A percentile compares a stretch with the other conserved stretches of the same genome.
Evolutionary conservation across 2,329 filamentous ascomycete species (phyloP).

Genomic region (Sclerotinia borealis): DNA sequence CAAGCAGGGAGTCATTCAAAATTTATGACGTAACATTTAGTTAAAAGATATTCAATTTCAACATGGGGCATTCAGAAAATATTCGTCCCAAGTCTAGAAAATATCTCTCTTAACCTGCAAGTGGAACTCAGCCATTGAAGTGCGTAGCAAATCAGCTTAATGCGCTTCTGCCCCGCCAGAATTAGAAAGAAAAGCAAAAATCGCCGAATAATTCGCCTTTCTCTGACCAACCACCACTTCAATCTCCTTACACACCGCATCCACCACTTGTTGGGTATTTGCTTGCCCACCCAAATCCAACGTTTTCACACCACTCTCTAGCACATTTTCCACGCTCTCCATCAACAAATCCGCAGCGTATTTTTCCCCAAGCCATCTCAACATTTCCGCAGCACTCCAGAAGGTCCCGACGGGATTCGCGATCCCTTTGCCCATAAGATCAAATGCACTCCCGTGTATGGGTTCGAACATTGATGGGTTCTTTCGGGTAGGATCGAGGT

Average conservation of each 20-base stretch:
- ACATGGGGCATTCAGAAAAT: too few species aligned
- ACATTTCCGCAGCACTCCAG: slow-evolving; percentile 52
- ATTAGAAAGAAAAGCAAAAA: too few species aligned
- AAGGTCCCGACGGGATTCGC: slow-evolving; percentile 54
- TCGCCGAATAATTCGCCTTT: neutral
- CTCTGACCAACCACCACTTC: slow-evolving; percentile 5
- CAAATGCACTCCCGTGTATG: slow-evolving; percentile 53
- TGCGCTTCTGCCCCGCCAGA: too few species aligned
- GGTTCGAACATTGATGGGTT: slow-evolving; percentile 56
- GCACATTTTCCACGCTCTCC: slow-evolving; percentile 47
- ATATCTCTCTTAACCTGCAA: too few species aligned
- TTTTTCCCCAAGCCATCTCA: slow-evolving; percentile 50
- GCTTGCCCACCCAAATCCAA: slow-evolving; percentile 45
- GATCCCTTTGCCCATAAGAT: slow-evolving; percentile 51
- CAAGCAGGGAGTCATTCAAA: too few species aligned
- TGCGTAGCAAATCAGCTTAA: too few species aligned
- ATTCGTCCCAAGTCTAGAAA: too few species aligned
- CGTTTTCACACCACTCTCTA: slow-evolving; percentile 45
- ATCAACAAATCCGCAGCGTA: slow-evolving; percentile 45
- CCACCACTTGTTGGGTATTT: slow-evolving; percentile 23
- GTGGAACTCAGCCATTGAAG: too few species aligned
- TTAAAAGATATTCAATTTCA: too few species aligned
- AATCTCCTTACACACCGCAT: slow-evolving; percentile 27
- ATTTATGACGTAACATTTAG: too few species aligned
- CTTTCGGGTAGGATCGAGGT: slow-evolving; percentile 54